phyloP scores from a whole-genome alignment of 345 rosid genomes.

The Raphanus raphanistrum region DNA sequence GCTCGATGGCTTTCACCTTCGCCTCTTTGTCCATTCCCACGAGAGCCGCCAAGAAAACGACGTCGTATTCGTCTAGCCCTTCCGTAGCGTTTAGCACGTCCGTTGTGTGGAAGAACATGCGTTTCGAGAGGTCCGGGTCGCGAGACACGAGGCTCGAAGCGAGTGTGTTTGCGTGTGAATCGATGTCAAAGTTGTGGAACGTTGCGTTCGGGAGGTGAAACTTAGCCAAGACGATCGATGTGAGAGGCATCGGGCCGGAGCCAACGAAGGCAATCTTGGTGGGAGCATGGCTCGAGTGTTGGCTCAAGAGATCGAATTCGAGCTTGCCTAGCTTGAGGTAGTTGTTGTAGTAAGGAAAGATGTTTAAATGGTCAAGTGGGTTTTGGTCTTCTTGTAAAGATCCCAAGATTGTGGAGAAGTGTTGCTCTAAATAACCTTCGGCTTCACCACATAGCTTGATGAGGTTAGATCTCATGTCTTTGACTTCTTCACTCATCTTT shows the following conservation, averaged over 20 bases:
- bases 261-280: conserved; percentile 71
- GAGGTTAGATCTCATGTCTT: conserved; percentile 65
- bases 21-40: conserved; percentile 88
- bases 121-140: conserved; percentile 57
- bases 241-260: conserved; percentile 83
- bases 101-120: conserved; percentile 70
- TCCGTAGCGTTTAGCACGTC: conserved; percentile 57
- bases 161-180: conserved; percentile 57
- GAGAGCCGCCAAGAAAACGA: conserved; percentile 87
- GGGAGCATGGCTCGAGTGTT: conserved; percentile 41
- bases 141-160: conserved; percentile 49
- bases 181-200: conserved; percentile 82
- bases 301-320: conserved; percentile 55
- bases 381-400: conserved; percentile 45
- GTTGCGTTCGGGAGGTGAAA: conserved; percentile 55
- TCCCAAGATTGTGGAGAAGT: conserved; percentile 61
- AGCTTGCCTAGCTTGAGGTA: conserved; percentile 74
- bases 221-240: conserved; percentile 72
- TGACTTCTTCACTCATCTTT: conserved; percentile 47
- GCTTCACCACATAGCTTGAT: conserved; percentile 75
- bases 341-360: conserved; percentile 77
- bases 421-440: conserved; percentile 67
- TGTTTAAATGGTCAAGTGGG: conserved; percentile 61
- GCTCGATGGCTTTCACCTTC: conserved; percentile 62
- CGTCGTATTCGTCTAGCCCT: conserved; percentile 62